Percentiles rank a stretch among this genome's conserved stretches.
Conservation (phyloP, 306 rosid species). For the Astragalus glycyphyllos region DNA sequence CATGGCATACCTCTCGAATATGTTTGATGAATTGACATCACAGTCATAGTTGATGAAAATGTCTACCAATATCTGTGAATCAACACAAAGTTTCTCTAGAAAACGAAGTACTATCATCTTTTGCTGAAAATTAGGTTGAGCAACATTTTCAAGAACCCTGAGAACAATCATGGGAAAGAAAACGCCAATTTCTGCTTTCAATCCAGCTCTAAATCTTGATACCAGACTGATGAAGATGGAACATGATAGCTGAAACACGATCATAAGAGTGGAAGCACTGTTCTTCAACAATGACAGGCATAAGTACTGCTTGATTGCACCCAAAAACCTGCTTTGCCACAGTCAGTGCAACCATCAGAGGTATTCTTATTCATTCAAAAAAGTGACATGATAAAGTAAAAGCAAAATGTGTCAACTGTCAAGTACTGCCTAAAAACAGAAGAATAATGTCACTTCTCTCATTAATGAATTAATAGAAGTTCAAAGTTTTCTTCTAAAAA, state of each 20-base stretch:
- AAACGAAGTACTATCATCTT: conserved; percentile 98
- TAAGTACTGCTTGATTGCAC: conserved; percentile 97
- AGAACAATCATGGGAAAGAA: conserved; percentile 99
- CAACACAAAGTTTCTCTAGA: conserved; percentile 92
- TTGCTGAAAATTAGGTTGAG: conserved; percentile 98
- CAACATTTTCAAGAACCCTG: conserved; percentile 96
- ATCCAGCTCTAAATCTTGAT: conserved; percentile 97
- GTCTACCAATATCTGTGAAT: conserved; percentile 97
- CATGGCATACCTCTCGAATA: conserved; percentile 88
- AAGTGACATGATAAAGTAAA: conserved; percentile 31
- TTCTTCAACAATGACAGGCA: conserved; percentile 96
- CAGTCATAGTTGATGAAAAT: conserved; percentile 96
- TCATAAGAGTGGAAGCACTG: conserved; percentile 95
- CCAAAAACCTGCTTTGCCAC: conserved; percentile 88
- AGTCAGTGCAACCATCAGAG: conserved; percentile 48
- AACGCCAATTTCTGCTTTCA: conserved; percentile 98
- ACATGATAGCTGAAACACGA: conserved; percentile 94
- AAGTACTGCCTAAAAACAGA: conserved; percentile 28
- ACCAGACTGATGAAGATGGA: conserved; percentile 98
- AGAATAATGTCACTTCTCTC: conserved; percentile 27
- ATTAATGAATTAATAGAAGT: conserved; percentile 19
- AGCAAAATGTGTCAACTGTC: conserved; percentile 22
- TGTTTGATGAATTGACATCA: conserved; percentile 99
- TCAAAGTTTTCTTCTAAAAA: conserved; percentile 31
- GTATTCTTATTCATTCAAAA: conserved; percentile 32